phyloP scores from a whole-genome alignment of 768 basidiomycete species.

The Gyrodon lividus region DNA sequence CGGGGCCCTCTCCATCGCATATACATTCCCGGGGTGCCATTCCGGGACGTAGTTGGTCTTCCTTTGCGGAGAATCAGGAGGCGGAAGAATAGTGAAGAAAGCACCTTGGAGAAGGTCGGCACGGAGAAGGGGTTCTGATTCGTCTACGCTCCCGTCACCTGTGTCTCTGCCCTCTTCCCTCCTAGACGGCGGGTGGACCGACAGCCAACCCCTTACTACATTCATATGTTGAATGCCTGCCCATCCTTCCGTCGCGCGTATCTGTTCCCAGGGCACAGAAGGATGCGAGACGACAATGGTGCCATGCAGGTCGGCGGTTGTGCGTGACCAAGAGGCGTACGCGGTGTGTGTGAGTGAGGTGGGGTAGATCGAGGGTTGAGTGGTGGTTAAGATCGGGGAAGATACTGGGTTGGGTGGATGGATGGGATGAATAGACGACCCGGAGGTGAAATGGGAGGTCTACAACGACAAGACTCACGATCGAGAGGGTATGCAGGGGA shows the following conservation, averaged over 20 bases:
- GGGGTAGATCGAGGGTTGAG: constrained; percentile 43
- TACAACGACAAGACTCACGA: constrained; percentile 39
- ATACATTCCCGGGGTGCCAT: constrained; percentile 91
- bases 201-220: constrained; percentile 63
- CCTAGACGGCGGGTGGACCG: constrained; percentile 46
- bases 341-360: constrained; percentile 45
- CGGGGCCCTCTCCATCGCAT: constrained; percentile 55
- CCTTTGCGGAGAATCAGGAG: constrained; percentile 29
- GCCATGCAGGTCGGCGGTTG: constrained; percentile 42
- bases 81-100: constrained; percentile 69
- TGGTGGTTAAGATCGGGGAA: constrained; percentile 9
- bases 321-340: constrained; percentile 59
- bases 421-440: neutral
- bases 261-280: constrained; percentile 58
- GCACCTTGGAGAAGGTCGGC: constrained; percentile 70
- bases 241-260: constrained; percentile 84
- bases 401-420: constrained; percentile 8
- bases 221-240: constrained; percentile 80
- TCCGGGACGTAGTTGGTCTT: constrained; percentile 33
- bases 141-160: neutral
- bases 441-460: neutral
- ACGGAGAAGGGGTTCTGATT: constrained; percentile 44
- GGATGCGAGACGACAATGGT: constrained; percentile 64
- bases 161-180: too few species aligned
- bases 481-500: constrained; percentile 74